A percentile compares a stretch with the other conserved stretches of the same genome.
These are phyloP conservation scores for Rhizoclosmatium globosum DNA, from an alignment of 192 early-diverging fungal species.

Conservation along the genomic window DNA sequence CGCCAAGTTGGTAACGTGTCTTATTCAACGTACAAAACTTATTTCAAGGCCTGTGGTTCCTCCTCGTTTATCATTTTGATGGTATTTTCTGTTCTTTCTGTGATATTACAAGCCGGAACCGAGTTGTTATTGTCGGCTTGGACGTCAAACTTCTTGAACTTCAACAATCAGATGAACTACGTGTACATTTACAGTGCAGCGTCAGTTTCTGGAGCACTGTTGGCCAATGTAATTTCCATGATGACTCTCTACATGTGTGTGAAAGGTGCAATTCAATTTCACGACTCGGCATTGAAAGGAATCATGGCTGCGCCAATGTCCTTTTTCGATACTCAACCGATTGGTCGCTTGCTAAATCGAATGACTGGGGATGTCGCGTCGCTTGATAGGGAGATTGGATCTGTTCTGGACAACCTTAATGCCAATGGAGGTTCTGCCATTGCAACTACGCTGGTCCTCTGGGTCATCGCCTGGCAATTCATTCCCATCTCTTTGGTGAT, in stretches of 20 bases:
- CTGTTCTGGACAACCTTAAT: conserved; percentile 51
- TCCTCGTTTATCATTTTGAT: neutral
- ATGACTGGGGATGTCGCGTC: conserved; percentile 61
- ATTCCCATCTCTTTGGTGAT: conserved; percentile 17
- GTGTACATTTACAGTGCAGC: conserved; percentile 20
- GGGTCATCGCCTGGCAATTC: conserved; percentile 2
- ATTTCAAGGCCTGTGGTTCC: neutral
- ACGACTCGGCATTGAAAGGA: conserved; percentile 66
- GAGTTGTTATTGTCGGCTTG: conserved; percentile 25
- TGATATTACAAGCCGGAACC: neutral
- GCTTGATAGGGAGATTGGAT: conserved; percentile 64
- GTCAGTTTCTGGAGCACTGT: conserved; percentile 4
- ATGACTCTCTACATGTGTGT: conserved; percentile 16
- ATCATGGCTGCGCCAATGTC: conserved; percentile 72
- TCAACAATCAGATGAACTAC: neutral
- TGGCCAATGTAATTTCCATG: neutral
- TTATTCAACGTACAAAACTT: conserved; percentile 22
- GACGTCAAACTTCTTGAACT: conserved; percentile 9
- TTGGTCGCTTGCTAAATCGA: conserved; percentile 73
- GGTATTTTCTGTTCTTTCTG: neutral
- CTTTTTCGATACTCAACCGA: conserved; percentile 75
- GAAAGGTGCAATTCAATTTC: conserved; percentile 66
- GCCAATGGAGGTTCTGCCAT: conserved; percentile 43
- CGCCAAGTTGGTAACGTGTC: conserved; percentile 1
- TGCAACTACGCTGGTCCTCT: neutral